Evolutionary conservation across 352 stramenopile genomes (phyloP).

Genomic region (Phytophthora colocasiae): DNA sequence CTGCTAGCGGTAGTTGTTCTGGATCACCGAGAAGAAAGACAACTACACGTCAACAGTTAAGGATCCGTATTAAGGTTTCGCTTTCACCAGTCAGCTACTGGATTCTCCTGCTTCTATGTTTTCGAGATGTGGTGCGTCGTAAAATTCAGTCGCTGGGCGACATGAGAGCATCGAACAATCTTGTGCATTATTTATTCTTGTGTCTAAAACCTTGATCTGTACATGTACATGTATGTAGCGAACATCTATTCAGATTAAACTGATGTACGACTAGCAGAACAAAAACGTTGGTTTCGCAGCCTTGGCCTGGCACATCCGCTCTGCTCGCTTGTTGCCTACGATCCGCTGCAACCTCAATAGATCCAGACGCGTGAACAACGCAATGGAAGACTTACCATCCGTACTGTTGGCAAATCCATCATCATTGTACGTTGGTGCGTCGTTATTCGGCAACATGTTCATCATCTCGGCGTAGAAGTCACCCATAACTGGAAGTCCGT

Average conservation of each 20-base stretch:
- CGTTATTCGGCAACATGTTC: constrained; percentile 66
- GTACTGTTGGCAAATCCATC: constrained; percentile 29
- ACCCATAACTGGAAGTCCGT: constrained; percentile 66
- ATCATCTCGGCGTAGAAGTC: constrained; percentile 85
- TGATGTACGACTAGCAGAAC: constrained; percentile 58
- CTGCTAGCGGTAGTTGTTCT: too few species aligned
- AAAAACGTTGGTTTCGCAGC: constrained; percentile 76
- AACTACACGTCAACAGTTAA: too few species aligned
- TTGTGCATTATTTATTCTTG: neutral
- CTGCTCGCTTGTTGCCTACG: constrained; percentile 69
- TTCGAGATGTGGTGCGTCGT: too few species aligned
- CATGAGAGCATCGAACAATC: neutral
- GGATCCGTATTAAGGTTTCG: too few species aligned
- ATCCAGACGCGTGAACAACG: constrained; percentile 69
- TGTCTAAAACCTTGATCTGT: neutral
- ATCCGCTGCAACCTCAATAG: constrained; percentile 75
- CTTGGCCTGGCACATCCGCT: constrained; percentile 75
- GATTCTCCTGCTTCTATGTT: too few species aligned
- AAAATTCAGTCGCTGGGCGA: neutral
- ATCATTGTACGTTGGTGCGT: constrained; percentile 24
- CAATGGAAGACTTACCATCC: constrained; percentile 61
- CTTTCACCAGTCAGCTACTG: too few species aligned
- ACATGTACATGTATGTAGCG: too few species aligned
- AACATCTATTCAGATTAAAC: neutral
- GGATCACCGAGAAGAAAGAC: too few species aligned